Evolutionary conservation across 768 basidiomycete genomes (phyloP), one percentile per base, ranked within the genome.

Genomic region (Pleurotus salmoneostramineus): DNA sequence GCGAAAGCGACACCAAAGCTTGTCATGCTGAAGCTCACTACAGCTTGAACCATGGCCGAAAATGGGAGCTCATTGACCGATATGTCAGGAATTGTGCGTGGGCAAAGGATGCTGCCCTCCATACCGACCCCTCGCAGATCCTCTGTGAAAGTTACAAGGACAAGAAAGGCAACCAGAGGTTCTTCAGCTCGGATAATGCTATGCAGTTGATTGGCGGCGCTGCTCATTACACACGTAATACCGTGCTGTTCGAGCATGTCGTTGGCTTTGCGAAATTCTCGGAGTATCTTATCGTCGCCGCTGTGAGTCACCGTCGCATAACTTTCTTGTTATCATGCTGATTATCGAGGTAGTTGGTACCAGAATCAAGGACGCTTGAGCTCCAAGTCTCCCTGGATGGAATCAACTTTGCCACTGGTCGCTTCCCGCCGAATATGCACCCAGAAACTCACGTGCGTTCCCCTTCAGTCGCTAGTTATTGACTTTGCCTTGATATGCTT

Each of bases 211-310:
- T 95, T 27, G 82, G 84, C 10, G 96, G 97, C 0, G 69, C 77
- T 8, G 77, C 85, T 56, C 98, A 84, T 74, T 98, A 85, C 68
- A 62, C 62, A 48, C 83, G 79, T 61, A 89, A 85, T 77, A 84
- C 75, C 60, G 89, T 83, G 68, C 69, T 97, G 17, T 99, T 98
- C 65, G 83, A 92, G 47, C 77, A 85, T 44, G 87, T 99, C 56
- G 93, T 94, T 62, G 97, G 97, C 5, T 98, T 95, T 74, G 88
- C 97, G 0, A 95, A 94, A 74, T 99, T 99, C 71, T 93, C 93
- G 0, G 93, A 99, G 74, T 99, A 91, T 69, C 79, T 98, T 68
- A 86, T 98, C 46, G 96, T 98, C 33, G 97, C 96, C 21, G 89
- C 95, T 81, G 93, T 97, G 43, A 54, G 85, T 66, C 27, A 3